Evolutionary conservation across 345 rosid species (phyloP), one percentile per base, ranked within the genome.

Genomic region (Salix arbutifolia): DNA sequence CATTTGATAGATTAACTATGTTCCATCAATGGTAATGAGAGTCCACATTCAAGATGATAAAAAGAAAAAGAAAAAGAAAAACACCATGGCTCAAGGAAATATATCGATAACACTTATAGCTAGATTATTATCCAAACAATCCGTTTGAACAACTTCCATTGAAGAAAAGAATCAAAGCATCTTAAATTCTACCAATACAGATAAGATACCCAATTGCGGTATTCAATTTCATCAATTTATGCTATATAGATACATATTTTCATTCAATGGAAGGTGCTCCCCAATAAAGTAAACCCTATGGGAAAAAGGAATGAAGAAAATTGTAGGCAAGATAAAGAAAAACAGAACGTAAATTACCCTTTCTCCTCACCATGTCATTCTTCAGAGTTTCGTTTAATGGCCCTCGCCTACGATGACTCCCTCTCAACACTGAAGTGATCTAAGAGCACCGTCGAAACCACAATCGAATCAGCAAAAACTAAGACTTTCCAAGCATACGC

Each of bases 351-450:
- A 82, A 75, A 83, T 85, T 78, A 84, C 86, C 86, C 83, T 79
- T 79, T 70, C 74, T 65, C 81, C 89, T 89, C 87, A 87, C 88
- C 92, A 71, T 81, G 76, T 78, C 67, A 84, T 87, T 84, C 87
- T 44, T 44, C 77, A 84, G 81, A 68, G 76, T 76, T 37, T 86
- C 82, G 71, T 85, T 85, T 35, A 56, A 38, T 12, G 87, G 83
- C 67, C 85, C 86, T 80, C 70, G 83, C 84, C 78, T 85, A 72
- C 30, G 76, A 61, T 38, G 73, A 81, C 73, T 71, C 61, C 85
- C 88, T 71, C 81, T 79, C 84, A 84, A 74, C 19, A 81, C 80
- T 68, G 84, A 65, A 1, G 80, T 76, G 85, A 88, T 84, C 90
- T 88, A 87, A 74, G 80, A 40, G 65, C 74, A 81, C 73, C 79